Evolutionary conservation across 306 rosid species (phyloP), one percentile per base, ranked within the genome.

Genomic region (Glycine tomentella): DNA sequence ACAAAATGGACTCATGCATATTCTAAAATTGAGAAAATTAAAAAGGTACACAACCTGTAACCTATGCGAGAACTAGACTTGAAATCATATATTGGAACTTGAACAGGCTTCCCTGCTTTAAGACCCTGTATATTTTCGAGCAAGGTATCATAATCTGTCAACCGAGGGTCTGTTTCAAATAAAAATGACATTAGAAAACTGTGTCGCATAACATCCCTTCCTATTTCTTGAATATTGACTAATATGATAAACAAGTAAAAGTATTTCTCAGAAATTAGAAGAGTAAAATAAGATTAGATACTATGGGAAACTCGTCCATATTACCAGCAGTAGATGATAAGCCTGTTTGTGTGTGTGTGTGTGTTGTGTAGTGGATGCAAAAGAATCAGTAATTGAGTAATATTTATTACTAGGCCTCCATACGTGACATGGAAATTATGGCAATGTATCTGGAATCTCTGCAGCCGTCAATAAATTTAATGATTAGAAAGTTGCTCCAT

Each of bases 31-130:
- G 16, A 69, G 38, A 40, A 77, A 38, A 80, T 38, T 64, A 12
- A 67, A 82, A 77, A 77, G 77, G 80, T 69, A 76, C 70, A 85
- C 25, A 88, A 95, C 99, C 98, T 95, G 94, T 88, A 93, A 49
- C 97, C 99, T 70, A 68, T 66, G 77, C 98, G 91, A 75, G 93
- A 84, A 86, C 99, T 93, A 74, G 96, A 76, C 92, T 93, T 95
- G 93, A 95, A 95, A 88, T 95, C 99, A 79, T 95, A 95, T 83
- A 95, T 58, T 49, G 99, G 99, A 84, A 92, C 97, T 83, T 95
- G 88, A 68, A 87, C 94, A 74, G 98, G 75, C 57, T 92, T 95
- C 82, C 99, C 98, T 75, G 88, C 96, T 85, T 87, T 93, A 71
- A 95, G 88, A 59, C 90, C 97, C 67, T 83, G 90, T 84, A 95